phyloP scores from a whole-genome alignment of 345 rosid species.

The Bretschneidera sinensis region DNA sequence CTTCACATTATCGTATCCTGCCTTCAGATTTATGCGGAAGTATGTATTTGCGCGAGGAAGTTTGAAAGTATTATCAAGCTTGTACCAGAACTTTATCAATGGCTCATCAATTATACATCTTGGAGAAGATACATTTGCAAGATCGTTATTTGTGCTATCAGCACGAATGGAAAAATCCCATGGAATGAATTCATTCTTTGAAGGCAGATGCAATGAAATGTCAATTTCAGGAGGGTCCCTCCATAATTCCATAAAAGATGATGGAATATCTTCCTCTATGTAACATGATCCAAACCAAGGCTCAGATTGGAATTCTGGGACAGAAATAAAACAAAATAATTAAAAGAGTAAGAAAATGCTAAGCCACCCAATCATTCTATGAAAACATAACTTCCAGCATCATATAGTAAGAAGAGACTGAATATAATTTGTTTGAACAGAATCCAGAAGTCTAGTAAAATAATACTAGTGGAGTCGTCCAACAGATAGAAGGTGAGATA shows the following conservation, averaged over 20 bases:
- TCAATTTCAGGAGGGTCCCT: constrained; percentile 71
- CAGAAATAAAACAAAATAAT: constrained; percentile 12
- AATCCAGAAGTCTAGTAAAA: background rate
- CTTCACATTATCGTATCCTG: constrained; percentile 59
- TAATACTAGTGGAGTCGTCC: background rate
- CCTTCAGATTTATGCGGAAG: constrained; percentile 81
- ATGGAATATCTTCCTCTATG: constrained; percentile 63
- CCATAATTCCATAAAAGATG: constrained; percentile 67
- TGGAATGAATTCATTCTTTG: constrained; percentile 82
- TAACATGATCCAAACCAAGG: constrained; percentile 91
- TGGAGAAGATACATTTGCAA: constrained; percentile 39
- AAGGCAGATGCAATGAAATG: constrained; percentile 66
- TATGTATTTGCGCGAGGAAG: constrained; percentile 85
- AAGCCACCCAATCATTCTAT: background rate
- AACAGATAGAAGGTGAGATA: background rate
- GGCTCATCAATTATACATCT: constrained; percentile 74
- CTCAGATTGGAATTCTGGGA: constrained; percentile 63
- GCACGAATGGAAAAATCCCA: constrained; percentile 68
- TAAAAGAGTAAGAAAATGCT: background rate
- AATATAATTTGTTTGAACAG: background rate
- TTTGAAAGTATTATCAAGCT: constrained; percentile 78
- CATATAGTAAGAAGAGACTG: background rate
- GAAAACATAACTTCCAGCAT: background rate
- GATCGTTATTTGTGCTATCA: constrained; percentile 26
- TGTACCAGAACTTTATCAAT: constrained; percentile 86